Conservation (phyloP, 495 filamentous ascomycete genomes). For the Bryoglossum gracile region DNA sequence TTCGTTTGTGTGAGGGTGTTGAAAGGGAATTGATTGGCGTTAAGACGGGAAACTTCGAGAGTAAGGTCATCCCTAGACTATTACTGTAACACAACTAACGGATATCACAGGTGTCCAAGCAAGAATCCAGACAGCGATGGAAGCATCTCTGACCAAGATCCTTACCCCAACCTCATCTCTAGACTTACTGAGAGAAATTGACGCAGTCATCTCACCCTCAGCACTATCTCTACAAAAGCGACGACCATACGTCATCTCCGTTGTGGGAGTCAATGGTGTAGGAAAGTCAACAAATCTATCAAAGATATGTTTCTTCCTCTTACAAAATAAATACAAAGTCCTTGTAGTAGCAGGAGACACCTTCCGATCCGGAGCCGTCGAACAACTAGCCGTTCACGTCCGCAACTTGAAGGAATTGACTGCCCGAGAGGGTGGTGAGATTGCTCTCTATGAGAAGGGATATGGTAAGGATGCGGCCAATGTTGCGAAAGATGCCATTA, state of each 20-base stretch:
- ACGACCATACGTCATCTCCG: constrained; percentile 91
- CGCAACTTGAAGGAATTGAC: constrained; percentile 82
- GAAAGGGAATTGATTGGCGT: constrained; percentile 81
- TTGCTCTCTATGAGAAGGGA: constrained; percentile 92
- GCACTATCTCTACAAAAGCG: constrained; percentile 44
- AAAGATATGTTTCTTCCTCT: constrained; percentile 94
- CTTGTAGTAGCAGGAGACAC: constrained; percentile 94
- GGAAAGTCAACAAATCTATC: constrained; percentile 95
- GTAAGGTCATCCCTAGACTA: constrained; percentile 32
- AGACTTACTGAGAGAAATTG: constrained; percentile 89
- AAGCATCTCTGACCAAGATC: constrained; percentile 85
- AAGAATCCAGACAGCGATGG: constrained; percentile 75
- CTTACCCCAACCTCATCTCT: constrained; percentile 91
- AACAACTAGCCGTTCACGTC: constrained; percentile 91
- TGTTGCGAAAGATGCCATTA: constrained; percentile 88
- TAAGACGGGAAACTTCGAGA: constrained; percentile 90
- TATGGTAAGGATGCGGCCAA: constrained; percentile 97
- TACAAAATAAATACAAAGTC: constrained; percentile 95
- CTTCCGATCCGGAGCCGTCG: constrained; percentile 94
- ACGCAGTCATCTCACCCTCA: constrained; percentile 62
- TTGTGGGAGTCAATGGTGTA: constrained; percentile 96
- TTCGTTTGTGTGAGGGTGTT: constrained; percentile 85
- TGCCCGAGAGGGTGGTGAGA: constrained; percentile 68
- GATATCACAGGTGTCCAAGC: constrained; percentile 56
- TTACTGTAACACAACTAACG: not conserved